These are phyloP conservation scores for Hemisphaericaspora nanyangensis DNA, from an alignment of 805 yeast genomes.

Conservation along the genomic window DNA sequence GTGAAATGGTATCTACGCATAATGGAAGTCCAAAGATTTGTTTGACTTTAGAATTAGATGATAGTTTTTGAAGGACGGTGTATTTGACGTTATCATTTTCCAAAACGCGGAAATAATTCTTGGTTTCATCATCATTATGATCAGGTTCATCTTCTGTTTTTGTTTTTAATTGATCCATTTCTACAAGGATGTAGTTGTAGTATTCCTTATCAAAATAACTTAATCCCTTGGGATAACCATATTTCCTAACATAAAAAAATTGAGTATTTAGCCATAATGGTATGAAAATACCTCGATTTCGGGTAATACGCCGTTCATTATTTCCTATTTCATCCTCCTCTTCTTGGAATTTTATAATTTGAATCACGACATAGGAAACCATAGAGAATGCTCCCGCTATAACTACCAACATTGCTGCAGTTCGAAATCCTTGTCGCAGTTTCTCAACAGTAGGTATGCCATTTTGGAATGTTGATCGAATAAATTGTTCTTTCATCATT, in stretches of 20 bases:
- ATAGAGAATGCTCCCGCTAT: slow-evolving; percentile 22
- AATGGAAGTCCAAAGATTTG: slow-evolving; percentile 29
- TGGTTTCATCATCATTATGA: slow-evolving; percentile 5
- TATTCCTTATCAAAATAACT: slow-evolving; percentile 22
- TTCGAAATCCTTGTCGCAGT: slow-evolving; percentile 15
- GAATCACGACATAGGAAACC: slow-evolving; percentile 18
- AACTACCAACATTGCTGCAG: slow-evolving; percentile 16
- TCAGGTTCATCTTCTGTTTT: slow-evolving; percentile 8
- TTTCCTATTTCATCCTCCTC: slow-evolving; percentile 3
- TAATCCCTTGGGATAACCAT: slow-evolving; percentile 23
- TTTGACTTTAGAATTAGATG: slow-evolving; percentile 18
- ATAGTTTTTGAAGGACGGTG: slow-evolving; percentile 23
- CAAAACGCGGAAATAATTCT: slow-evolving; percentile 11
- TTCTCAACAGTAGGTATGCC: neutral
- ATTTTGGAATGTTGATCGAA: neutral
- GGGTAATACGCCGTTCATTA: too few relatives aligned
- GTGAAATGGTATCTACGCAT: slow-evolving; percentile 7
- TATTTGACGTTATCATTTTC: slow-evolving; percentile 22
- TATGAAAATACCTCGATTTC: slow-evolving; percentile 14
- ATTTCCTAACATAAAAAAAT: slow-evolving; percentile 20
- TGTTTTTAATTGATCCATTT: slow-evolving; percentile 14
- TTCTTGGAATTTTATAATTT: slow-evolving; percentile 12
- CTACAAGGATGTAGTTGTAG: slow-evolving; percentile 10
- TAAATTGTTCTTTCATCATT: slow-evolving; percentile 5
- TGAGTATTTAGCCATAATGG: slow-evolving; percentile 25